Conservation (phyloP, 768 basidiomycete genomes). For the Omphalotus guepiniiformis region DNA sequence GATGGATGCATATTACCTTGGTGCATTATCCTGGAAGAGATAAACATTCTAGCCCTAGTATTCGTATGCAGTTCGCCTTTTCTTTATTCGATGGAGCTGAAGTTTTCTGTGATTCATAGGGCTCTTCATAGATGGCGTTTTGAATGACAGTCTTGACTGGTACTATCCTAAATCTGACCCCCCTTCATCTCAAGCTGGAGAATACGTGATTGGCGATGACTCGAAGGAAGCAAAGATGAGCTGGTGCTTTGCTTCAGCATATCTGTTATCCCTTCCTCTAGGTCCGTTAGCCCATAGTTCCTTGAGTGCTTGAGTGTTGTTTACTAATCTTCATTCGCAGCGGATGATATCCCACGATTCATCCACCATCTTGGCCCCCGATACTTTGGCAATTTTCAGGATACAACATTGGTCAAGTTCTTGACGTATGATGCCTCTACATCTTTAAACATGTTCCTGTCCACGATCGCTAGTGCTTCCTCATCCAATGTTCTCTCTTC, state of each 20-base stretch:
- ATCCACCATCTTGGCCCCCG: constrained; percentile 81
- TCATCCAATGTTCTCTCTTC: constrained; percentile 13
- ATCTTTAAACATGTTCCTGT: constrained; percentile 75
- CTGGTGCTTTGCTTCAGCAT: constrained; percentile 69
- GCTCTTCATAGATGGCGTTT: constrained; percentile 68
- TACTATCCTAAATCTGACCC: constrained; percentile 53
- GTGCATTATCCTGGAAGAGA: constrained; percentile 58
- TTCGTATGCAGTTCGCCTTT: constrained; percentile 43
- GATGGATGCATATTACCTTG: constrained; percentile 72
- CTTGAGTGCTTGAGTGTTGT: not conserved
- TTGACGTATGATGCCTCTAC: constrained; percentile 84
- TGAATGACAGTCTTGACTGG: constrained; percentile 60
- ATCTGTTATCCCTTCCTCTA: constrained; percentile 55
- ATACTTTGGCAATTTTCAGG: constrained; percentile 74
- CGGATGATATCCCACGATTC: constrained; percentile 67
- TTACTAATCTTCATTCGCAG: constrained; percentile 26
- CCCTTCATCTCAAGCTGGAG: constrained; percentile 21
- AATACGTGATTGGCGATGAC: constrained; percentile 56
- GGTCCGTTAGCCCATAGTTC: constrained; percentile 35
- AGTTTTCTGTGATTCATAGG: constrained; percentile 40
- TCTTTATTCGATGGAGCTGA: constrained; percentile 4
- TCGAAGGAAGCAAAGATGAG: constrained; percentile 40
- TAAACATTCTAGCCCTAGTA: constrained; percentile 42
- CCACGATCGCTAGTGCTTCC: constrained; percentile 27
- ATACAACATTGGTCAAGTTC: constrained; percentile 62